A percentile compares a stretch with the other conserved stretches of the same genome.
Evolutionary conservation across 768 basidiomycete species (phyloP).

Genomic region (Xanthoconium stramineum): DNA sequence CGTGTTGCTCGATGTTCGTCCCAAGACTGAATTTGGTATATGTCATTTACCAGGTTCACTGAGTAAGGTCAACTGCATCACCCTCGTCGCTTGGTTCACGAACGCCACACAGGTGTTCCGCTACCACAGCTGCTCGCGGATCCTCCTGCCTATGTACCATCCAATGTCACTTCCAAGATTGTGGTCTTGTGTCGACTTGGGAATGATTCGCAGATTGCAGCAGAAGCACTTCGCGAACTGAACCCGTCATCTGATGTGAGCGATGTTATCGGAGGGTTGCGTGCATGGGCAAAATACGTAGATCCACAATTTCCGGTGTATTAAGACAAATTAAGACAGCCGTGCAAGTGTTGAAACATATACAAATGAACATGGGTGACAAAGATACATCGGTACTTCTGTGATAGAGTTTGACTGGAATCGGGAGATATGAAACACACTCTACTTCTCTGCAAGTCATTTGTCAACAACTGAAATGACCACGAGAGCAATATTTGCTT

Average conservation of each 20-base stretch:
- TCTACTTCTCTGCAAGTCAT: slow-evolving; percentile 20
- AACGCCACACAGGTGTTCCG: slow-evolving; percentile 63
- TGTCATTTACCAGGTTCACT: slow-evolving; percentile 72
- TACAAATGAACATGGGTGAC: slow-evolving; percentile 4
- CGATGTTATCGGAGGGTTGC: slow-evolving; percentile 80
- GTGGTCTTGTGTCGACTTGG: slow-evolving; percentile 83
- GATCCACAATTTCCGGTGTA: slow-evolving; percentile 81
- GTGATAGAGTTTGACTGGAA: slow-evolving; percentile 1
- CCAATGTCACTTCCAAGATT: slow-evolving; percentile 22
- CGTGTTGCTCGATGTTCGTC: slow-evolving; percentile 74
- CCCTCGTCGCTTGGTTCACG: background rate
- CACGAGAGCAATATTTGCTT: slow-evolving; percentile 19
- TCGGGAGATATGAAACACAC: slow-evolving; percentile 36
- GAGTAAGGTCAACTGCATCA: slow-evolving; percentile 47
- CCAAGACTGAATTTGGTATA: slow-evolving; percentile 79
- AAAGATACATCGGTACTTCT: background rate
- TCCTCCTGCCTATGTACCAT: slow-evolving; percentile 46
- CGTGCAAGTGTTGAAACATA: background rate
- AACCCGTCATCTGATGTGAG: slow-evolving; percentile 37
- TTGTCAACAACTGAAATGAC: background rate
- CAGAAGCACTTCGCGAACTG: slow-evolving; percentile 37
- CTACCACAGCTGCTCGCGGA: slow-evolving; percentile 59
- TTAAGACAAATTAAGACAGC: slow-evolving; percentile 33
- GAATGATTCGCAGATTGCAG: slow-evolving; percentile 92
- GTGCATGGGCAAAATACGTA: slow-evolving; percentile 73